Percentiles rank a stretch among this genome's conserved stretches.
These are phyloP conservation scores for Neoboletus brunneissimus DNA, from an alignment of 768 basidiomycete species.

Conservation along the genomic window DNA sequence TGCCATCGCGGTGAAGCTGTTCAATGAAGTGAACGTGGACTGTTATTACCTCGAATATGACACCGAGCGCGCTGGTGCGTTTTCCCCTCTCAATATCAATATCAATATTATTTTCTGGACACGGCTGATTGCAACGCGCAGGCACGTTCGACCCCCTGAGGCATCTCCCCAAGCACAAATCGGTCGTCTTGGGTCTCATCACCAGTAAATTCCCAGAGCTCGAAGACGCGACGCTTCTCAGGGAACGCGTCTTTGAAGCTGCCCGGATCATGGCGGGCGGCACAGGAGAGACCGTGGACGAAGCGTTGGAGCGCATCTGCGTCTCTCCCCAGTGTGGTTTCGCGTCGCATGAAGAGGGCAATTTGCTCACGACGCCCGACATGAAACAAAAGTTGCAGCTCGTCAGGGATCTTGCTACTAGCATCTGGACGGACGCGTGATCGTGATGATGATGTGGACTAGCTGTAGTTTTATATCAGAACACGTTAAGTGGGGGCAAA, in stretches of 20 bases:
- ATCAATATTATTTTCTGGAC: neutral
- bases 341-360: constrained; percentile 46
- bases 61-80: constrained; percentile 43
- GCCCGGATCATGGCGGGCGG: constrained; percentile 43
- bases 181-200: constrained; percentile 41
- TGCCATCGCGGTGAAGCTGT: constrained; percentile 42
- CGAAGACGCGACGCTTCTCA: constrained; percentile 42
- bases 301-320: constrained; percentile 38
- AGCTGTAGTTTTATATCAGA: neutral
- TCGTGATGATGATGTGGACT: too few relatives aligned
- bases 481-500: too few relatives aligned
- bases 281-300: constrained; percentile 34
- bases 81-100: fast-evolving
- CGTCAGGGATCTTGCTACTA: constrained; percentile 35
- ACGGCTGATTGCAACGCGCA: neutral
- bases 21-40: constrained; percentile 44
- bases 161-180: constrained; percentile 35
- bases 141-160: constrained; percentile 34
- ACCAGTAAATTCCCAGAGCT: constrained; percentile 43
- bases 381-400: constrained; percentile 32
- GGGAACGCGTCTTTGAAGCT: constrained; percentile 41
- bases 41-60: constrained; percentile 49
- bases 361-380: constrained; percentile 36
- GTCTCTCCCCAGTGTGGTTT: constrained; percentile 55
- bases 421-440: constrained; percentile 35